Conservation (phyloP, 257 asterid genomes). For the Datura wrightii region DNA sequence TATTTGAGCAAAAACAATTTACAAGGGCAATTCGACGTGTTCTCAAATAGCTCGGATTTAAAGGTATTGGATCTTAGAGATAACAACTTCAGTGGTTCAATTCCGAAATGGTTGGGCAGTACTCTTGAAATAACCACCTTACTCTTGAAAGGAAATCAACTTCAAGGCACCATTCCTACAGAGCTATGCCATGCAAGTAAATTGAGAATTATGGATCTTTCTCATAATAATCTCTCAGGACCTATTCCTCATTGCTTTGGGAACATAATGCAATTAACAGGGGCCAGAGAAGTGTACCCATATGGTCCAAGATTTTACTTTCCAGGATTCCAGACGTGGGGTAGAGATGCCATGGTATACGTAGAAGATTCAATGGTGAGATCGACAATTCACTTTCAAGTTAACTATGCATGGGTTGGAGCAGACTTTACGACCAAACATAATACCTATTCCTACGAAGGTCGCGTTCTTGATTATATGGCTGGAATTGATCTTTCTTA, state of each 20-base stretch:
- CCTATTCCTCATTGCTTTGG: not conserved
- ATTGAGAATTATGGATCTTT: slow-evolving; percentile 3
- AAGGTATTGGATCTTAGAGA: not conserved
- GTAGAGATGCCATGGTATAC: not conserved
- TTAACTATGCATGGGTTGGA: not conserved
- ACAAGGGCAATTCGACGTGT: not conserved
- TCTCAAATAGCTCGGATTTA: not conserved
- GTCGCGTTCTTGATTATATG: not conserved
- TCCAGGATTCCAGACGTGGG: not conserved
- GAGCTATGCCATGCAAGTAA: not conserved
- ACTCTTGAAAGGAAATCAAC: slow-evolving; percentile 20
- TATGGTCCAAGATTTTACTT: not conserved
- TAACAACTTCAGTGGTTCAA: not conserved
- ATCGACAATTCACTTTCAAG: not conserved
- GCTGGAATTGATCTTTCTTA: slow-evolving; percentile 10
- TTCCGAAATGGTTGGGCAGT: not conserved
- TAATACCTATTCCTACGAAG: not conserved
- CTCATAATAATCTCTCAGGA: slow-evolving; percentile 21
- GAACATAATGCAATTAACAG: not conserved
- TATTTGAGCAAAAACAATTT: not conserved
- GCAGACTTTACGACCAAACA: slow-evolving; percentile 21
- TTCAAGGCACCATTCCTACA: slow-evolving; percentile 9
- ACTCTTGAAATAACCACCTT: not conserved
- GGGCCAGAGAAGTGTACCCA: not conserved
- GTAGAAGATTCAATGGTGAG: not conserved